Evolutionary conservation across 2,329 filamentous ascomycete genomes (phyloP).

Genomic region (Botryotinia narcissicola): DNA sequence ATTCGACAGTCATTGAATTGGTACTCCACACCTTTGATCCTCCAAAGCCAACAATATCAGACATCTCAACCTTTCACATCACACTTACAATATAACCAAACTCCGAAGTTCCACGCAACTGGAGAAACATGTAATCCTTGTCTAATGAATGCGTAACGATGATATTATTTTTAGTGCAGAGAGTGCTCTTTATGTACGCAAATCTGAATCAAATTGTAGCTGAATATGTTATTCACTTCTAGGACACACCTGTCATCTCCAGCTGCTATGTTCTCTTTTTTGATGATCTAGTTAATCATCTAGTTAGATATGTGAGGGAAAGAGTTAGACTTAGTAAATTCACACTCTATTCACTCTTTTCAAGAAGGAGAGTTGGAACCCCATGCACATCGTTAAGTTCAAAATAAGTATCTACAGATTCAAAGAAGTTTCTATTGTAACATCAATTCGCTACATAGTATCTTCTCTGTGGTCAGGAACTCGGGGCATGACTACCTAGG

Average conservation of each 20-base stretch:
- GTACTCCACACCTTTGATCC: background rate
- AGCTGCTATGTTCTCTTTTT: too few species aligned
- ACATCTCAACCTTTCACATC: too few species aligned
- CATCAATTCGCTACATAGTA: background rate
- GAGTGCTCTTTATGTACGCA: too few species aligned
- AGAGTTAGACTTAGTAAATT: background rate
- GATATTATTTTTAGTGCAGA: too few species aligned
- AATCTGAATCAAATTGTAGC: too few species aligned
- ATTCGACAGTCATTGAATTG: background rate
- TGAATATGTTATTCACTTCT: too few species aligned
- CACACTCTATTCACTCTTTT: background rate
- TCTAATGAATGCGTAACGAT: too few species aligned
- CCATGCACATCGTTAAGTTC: accelerated
- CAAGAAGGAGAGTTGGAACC: background rate
- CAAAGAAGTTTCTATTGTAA: background rate
- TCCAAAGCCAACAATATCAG: background rate
- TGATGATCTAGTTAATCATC: too few species aligned
- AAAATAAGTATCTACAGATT: background rate
- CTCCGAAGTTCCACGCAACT: accelerated
- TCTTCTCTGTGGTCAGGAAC: too few species aligned
- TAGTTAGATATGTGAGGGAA: accelerated
- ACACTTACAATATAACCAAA: background rate
- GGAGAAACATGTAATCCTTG: too few species aligned
- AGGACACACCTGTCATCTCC: too few species aligned
- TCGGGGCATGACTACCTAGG: too few species aligned